Evolutionary conservation across 306 rosid genomes (phyloP).

Genomic region (Aeschynomene evenia): DNA sequence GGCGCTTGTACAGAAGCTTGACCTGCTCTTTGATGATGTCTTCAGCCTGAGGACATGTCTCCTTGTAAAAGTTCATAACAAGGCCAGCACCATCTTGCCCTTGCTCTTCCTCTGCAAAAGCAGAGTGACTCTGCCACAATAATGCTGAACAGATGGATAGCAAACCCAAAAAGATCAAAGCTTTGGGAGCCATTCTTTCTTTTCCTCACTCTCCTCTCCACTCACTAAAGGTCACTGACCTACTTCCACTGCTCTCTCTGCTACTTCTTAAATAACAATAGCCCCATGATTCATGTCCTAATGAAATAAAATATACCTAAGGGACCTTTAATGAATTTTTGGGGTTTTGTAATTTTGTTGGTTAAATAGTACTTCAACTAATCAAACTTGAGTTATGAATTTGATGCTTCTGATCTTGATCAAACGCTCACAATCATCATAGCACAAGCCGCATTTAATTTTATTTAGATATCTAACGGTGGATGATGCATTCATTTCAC

Average conservation of each 20-base stretch:
- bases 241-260: not conserved
- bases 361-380: no score
- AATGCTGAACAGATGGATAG: conserved; percentile 49
- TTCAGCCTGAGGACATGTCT: conserved; percentile 95
- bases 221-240: conserved; percentile 4
- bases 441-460: not conserved
- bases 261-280: conserved; percentile 53
- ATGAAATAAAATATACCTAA: not conserved
- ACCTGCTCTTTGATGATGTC: conserved; percentile 90
- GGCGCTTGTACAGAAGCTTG: conserved; percentile 94
- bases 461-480: no score
- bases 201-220: not conserved
- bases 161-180: conserved; percentile 48
- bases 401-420: not conserved
- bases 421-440: not conserved
- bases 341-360: not conserved
- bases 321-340: not conserved
- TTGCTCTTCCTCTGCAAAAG: conserved; percentile 45
- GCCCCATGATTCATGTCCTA: not conserved
- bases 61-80: conserved; percentile 79
- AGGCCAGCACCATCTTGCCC: conserved; percentile 50
- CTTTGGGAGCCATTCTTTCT: conserved; percentile 51
- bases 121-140: conserved; percentile 20
- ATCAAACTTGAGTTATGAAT: not conserved
- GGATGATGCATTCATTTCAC: no score